Conservation (phyloP, 2,329 filamentous ascomycete genomes). For the Plectosphaerella plurivora region DNA sequence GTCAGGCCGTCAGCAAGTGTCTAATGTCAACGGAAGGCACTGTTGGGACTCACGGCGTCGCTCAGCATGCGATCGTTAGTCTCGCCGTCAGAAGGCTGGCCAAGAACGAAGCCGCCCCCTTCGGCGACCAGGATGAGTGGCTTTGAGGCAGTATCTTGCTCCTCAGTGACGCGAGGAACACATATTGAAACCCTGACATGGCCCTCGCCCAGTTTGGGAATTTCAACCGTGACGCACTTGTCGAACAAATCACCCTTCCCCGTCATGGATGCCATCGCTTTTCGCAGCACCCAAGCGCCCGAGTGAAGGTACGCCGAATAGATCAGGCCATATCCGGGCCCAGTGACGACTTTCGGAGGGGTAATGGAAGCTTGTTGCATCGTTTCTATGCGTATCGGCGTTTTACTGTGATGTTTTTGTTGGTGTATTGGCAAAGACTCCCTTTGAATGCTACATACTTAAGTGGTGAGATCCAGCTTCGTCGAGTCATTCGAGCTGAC, state of each 20-base stretch:
- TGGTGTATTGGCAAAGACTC: too few species aligned
- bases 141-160: not conserved
- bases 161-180: not conserved
- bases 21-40: not conserved
- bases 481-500: too few species aligned
- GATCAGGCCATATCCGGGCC: not conserved
- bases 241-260: not conserved
- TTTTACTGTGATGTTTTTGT: too few species aligned
- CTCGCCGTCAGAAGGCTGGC: not conserved
- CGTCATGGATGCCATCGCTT: not conserved
- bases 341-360: not conserved
- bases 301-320: not conserved
- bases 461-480: too few species aligned
- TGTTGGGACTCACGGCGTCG: not conserved
- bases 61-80: not conserved
- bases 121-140: not conserved
- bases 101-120: not conserved
- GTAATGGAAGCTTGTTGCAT: not conserved
- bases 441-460: too few species aligned
- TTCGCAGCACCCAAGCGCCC: not conserved
- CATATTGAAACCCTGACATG: not conserved
- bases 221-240: not conserved
- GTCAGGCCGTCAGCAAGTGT: not conserved
- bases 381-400: too few species aligned
- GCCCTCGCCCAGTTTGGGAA: not conserved